Conservation (phyloP, 2,329 filamentous ascomycete species). For the Mariannaea sp. region DNA sequence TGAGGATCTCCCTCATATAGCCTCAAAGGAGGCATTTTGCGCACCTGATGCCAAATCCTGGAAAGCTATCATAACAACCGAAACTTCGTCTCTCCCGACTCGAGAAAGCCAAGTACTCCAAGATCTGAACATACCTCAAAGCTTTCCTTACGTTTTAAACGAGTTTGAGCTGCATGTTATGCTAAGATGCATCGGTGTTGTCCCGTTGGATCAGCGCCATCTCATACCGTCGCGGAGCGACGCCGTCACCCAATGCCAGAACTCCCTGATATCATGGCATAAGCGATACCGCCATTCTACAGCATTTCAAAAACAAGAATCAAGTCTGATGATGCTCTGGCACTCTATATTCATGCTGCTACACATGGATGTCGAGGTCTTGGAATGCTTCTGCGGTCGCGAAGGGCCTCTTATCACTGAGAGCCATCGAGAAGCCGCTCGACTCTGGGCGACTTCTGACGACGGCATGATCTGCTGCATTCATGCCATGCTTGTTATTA, state of each 20-base stretch:
- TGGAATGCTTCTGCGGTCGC: background rate
- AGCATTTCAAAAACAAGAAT: background rate
- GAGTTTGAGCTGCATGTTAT: background rate
- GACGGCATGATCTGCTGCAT: background rate
- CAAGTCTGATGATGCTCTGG: background rate
- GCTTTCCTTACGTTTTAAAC: background rate
- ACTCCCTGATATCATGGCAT: background rate
- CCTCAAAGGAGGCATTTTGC: background rate
- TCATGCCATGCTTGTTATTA: background rate
- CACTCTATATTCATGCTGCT: background rate
- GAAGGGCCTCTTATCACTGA: background rate
- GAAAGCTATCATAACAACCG: background rate
- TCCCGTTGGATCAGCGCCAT: background rate
- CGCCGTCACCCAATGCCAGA: background rate
- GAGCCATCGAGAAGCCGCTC: background rate
- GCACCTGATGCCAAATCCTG: background rate
- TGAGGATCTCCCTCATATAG: background rate
- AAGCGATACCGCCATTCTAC: background rate
- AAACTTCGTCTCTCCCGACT: background rate
- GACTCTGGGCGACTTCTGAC: background rate
- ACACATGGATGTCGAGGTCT: background rate
- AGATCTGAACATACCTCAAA: background rate
- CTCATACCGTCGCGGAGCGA: background rate
- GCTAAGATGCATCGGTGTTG: background rate
- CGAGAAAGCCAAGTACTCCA: background rate